These are phyloP conservation scores for Cruciata laevipes DNA, from an alignment of 257 asterid genomes.

Conservation along the genomic window DNA sequence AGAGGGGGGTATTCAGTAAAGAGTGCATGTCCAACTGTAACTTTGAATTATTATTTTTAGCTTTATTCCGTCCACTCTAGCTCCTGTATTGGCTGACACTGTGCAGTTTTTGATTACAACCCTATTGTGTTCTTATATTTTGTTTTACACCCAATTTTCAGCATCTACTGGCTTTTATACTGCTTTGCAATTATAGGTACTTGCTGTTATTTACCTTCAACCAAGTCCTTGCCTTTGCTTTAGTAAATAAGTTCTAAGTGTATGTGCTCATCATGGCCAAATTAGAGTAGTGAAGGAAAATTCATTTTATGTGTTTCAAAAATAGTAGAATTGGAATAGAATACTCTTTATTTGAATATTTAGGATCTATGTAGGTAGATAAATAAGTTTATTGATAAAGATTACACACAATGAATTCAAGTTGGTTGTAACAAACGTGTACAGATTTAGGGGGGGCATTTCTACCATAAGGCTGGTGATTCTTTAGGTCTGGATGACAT, in stretches of 20 bases:
- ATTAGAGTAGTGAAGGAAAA: no score
- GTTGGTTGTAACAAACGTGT: neutral
- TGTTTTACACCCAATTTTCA: neutral
- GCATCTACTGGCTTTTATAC: neutral
- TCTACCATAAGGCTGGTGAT: neutral
- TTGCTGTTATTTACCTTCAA: neutral
- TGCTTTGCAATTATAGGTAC: no score
- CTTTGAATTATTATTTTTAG: no score
- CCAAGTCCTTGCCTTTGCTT: neutral
- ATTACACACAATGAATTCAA: neutral
- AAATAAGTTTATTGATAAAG: neutral
- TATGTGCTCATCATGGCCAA: neutral
- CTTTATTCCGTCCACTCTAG: neutral
- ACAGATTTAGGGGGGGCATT: no score
- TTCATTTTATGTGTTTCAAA: no score
- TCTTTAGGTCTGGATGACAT: neutral
- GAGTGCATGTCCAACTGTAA: neutral
- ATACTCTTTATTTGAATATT: no score
- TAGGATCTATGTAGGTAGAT: no score
- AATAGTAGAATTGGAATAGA: no score
- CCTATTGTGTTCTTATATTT: neutral
- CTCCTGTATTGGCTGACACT: neutral
- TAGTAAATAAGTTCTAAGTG: neutral
- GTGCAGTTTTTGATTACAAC: neutral
- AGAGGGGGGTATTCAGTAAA: neutral